Evolutionary conservation across 345 rosid genomes (phyloP).

Genomic region (Lagerstroemia speciosa): DNA sequence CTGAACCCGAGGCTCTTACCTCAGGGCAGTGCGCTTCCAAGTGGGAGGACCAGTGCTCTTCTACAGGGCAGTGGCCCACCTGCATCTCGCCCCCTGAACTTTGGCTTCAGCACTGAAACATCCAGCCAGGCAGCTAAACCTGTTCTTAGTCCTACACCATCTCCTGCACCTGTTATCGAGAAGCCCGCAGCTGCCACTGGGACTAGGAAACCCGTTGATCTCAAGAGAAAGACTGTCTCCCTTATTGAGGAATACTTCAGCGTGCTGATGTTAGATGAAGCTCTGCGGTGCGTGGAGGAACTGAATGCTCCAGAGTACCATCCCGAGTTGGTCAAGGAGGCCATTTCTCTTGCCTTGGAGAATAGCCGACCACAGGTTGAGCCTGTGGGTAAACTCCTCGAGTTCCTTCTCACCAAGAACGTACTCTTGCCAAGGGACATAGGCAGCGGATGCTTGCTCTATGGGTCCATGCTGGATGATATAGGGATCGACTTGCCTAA

Average conservation of each 20-base stretch:
- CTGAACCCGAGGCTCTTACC: constrained; percentile 63
- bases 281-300: constrained; percentile 67
- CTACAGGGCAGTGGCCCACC: constrained; percentile 50
- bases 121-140: constrained; percentile 8
- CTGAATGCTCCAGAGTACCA: constrained; percentile 58
- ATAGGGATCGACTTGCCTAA: constrained; percentile 73
- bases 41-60: constrained; percentile 70
- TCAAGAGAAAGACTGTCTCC: constrained; percentile 47
- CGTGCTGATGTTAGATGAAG: constrained; percentile 52
- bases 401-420: constrained; percentile 38
- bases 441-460: constrained; percentile 56
- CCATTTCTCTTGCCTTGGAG: constrained; percentile 63
- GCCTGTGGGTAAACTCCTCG: constrained; percentile 45
- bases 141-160: constrained; percentile 11
- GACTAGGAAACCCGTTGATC: constrained; percentile 36
- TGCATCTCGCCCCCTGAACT: constrained; percentile 14
- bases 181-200: constrained; percentile 22
- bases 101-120: background rate
- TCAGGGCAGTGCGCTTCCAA: constrained; percentile 59
- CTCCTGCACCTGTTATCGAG: constrained; percentile 5
- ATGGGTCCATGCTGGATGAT: constrained; percentile 66
- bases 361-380: constrained; percentile 59
- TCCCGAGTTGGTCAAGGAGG: constrained; percentile 79
- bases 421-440: constrained; percentile 42
- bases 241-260: constrained; percentile 74